Evolutionary conservation across 139 green algal species (phyloP).

Genomic region (Gonium pectorale): DNA sequence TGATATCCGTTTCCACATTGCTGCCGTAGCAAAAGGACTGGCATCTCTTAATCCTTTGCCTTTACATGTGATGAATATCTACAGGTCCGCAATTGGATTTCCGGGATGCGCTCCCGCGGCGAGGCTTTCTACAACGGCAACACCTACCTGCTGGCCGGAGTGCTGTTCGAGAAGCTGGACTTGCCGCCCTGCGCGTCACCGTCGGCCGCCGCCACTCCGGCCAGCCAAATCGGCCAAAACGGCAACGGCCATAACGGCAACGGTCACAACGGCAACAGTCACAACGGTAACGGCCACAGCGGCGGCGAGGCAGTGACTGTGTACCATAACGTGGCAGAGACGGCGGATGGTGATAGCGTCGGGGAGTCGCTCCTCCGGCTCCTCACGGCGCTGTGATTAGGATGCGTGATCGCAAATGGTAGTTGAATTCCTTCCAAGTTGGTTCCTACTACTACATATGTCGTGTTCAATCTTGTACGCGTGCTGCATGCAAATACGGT

Average conservation of each 20-base stretch:
- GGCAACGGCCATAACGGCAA: not conserved
- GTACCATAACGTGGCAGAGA: not conserved
- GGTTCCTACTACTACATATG: no score
- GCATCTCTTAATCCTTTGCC: no score
- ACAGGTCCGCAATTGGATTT: conserved; percentile 37
- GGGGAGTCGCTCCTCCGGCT: conserved; percentile 45
- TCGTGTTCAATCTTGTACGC: no score
- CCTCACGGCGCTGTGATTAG: conserved; percentile 48
- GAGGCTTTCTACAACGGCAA: conserved; percentile 54
- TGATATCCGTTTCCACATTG: no score
- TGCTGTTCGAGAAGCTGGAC: conserved; percentile 53
- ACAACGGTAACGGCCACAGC: not conserved
- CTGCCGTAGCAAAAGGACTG: no score
- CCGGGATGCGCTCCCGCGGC: conserved; percentile 9
- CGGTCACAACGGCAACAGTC: not conserved
- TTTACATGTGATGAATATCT: no score
- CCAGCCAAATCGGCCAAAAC: not conserved
- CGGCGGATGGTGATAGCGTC: not conserved
- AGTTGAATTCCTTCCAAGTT: no score
- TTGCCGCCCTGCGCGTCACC: not conserved
- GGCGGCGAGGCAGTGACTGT: not conserved
- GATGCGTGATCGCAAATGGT: not conserved
- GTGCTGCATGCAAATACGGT: no score
- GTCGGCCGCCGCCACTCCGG: not conserved
- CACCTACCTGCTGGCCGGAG: conserved; percentile 61